Evolutionary conservation across 768 basidiomycete genomes (phyloP).

Genomic region (Serendipita sp.): DNA sequence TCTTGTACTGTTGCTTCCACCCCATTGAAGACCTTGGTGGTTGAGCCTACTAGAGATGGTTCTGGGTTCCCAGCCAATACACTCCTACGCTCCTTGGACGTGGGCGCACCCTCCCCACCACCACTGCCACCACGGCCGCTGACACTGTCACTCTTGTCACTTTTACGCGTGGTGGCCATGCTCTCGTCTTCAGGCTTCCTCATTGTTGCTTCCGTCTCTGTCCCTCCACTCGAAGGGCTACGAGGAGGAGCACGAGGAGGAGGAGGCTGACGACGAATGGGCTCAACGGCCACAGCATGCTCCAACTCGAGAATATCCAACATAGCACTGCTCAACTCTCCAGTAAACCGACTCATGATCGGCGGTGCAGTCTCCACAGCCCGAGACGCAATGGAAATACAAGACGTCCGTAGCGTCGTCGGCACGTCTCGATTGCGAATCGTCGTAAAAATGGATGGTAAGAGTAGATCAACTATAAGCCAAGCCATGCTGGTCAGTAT

Average conservation of each 20-base stretch:
- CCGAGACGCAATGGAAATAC: constrained; percentile 54
- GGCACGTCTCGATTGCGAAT: constrained; percentile 47
- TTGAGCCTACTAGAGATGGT: too few species aligned
- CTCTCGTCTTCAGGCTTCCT: constrained; percentile 23
- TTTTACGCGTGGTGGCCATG: constrained; percentile 17
- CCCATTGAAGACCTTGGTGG: constrained; percentile 5
- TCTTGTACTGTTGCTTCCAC: constrained; percentile 7
- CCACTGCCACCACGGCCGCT: too few species aligned
- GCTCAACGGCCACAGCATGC: background rate
- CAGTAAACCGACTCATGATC: constrained; percentile 44
- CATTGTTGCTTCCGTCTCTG: background rate
- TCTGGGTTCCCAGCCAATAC: too few species aligned
- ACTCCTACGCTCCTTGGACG: too few species aligned
- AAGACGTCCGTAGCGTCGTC: constrained; percentile 52
- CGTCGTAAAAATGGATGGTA: constrained; percentile 51
- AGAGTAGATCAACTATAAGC: constrained; percentile 42
- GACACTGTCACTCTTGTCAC: constrained; percentile 8
- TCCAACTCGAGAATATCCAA: constrained; percentile 44
- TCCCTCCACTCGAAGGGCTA: too few species aligned
- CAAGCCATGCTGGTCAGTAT: too few species aligned
- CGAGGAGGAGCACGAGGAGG: constrained; percentile 10
- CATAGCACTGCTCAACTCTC: constrained; percentile 49
- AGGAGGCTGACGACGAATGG: constrained; percentile 10
- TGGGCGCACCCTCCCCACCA: too few species aligned
- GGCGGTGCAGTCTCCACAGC: constrained; percentile 49